Evolutionary conservation across 2,329 filamentous ascomycete species (phyloP).

Genomic region (Paecilomyces sp.): DNA sequence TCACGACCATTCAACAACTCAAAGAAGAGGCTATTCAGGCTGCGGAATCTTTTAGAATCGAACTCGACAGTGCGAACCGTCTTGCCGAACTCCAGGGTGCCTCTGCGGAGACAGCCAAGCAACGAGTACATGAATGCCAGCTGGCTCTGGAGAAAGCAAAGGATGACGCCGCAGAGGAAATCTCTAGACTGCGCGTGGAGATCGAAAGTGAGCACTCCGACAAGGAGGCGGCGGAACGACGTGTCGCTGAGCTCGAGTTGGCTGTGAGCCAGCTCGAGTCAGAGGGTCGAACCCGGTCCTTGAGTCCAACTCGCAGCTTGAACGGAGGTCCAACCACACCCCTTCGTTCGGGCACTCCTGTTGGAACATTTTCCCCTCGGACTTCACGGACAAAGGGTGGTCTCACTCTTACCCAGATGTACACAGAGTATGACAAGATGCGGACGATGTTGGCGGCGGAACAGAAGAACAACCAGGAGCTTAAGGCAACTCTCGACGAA

Average conservation of each 20-base stretch:
- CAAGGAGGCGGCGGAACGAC: conserved; percentile 55
- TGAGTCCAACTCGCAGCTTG: conserved; percentile 47
- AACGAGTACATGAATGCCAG: conserved; percentile 53
- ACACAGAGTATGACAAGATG: conserved; percentile 54
- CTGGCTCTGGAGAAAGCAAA: conserved; percentile 50
- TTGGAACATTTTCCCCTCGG: conserved; percentile 46
- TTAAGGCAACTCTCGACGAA: conserved; percentile 72
- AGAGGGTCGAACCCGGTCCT: conserved; percentile 42
- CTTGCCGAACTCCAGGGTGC: conserved; percentile 66
- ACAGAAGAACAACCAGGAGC: conserved; percentile 64
- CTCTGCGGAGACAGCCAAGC: conserved; percentile 52
- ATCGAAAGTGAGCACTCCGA: conserved; percentile 52
- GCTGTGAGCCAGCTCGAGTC: conserved; percentile 55
- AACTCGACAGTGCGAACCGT: conserved; percentile 72
- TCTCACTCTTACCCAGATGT: conserved; percentile 56
- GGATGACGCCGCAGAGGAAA: conserved; percentile 56
- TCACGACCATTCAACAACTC: conserved; percentile 74
- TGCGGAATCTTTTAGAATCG: conserved; percentile 80
- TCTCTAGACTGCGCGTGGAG: conserved; percentile 47
- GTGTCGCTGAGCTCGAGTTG: conserved; percentile 58
- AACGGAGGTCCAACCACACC: conserved; percentile 47
- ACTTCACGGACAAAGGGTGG: conserved; percentile 47
- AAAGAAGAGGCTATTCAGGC: conserved; percentile 73
- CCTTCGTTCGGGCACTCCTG: conserved; percentile 43
- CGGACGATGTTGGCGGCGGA: conserved; percentile 67